phyloP scores from a whole-genome alignment of 306 rosid species.

The Trifolium repens region DNA sequence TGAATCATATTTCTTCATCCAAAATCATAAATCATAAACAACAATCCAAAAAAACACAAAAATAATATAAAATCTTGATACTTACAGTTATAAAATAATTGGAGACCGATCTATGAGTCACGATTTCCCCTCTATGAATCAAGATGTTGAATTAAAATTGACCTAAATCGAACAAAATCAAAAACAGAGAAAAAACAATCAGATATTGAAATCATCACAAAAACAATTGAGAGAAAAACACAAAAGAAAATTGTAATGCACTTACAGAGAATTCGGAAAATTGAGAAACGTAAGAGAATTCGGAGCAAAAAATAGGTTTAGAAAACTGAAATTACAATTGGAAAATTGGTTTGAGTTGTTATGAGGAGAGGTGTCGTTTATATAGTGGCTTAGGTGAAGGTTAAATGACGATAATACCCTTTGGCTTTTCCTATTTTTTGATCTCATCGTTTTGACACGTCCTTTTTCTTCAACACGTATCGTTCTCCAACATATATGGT shows the following conservation, averaged over 20 bases:
- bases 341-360: neutral
- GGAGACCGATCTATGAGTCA: neutral
- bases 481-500: neutral
- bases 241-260: neutral
- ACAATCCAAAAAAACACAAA: neutral
- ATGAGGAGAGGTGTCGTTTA: neutral
- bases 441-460: neutral
- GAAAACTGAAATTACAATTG: neutral
- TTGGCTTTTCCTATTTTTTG: neutral
- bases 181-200: neutral
- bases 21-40: neutral
- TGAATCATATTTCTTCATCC: neutral
- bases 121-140: constrained; percentile 21
- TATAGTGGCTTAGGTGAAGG: neutral
- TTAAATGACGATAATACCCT: constrained; percentile 29
- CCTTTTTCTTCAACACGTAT: neutral
- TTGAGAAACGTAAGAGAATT: neutral
- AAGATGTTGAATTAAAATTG: neutral
- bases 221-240: neutral
- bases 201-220: neutral
- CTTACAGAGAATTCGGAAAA: constrained; percentile 25
- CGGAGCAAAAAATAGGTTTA: neutral
- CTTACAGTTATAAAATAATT: constrained; percentile 30
- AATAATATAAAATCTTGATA: neutral
- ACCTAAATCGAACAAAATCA: constrained; percentile 13